Evolutionary conservation across 352 stramenopile species (phyloP).

Genomic region (Phytopythium montanum): DNA sequence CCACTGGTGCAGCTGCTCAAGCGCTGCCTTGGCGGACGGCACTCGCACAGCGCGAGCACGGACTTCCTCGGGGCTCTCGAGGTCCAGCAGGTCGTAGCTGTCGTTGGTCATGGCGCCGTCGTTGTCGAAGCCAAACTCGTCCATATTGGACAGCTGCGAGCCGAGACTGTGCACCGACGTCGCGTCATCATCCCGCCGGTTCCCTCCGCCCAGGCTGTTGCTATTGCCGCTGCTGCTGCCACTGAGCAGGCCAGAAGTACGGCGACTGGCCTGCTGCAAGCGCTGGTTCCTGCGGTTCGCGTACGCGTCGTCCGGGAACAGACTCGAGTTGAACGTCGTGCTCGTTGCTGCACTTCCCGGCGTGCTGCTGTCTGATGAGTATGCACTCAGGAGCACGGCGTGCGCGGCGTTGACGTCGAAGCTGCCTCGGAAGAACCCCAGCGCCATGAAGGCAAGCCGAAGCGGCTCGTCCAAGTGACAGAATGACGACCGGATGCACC

Average conservation of each 20-base stretch:
- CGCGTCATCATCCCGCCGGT: slow-evolving; percentile 39
- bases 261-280: slow-evolving; percentile 12
- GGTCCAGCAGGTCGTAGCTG: slow-evolving; percentile 71
- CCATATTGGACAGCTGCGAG: slow-evolving; percentile 61
- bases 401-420: slow-evolving; percentile 71
- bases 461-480: slow-evolving; percentile 67
- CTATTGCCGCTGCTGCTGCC: not conserved
- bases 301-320: slow-evolving; percentile 56
- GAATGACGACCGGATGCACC: slow-evolving; percentile 81
- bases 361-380: slow-evolving; percentile 13
- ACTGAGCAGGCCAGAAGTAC: not conserved
- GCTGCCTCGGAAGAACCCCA: slow-evolving; percentile 77
- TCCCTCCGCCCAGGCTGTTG: not conserved
- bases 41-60: slow-evolving; percentile 46
- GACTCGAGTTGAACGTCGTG: slow-evolving; percentile 19
- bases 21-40: slow-evolving; percentile 39
- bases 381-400: slow-evolving; percentile 60
- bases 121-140: slow-evolving; percentile 72
- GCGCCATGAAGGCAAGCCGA: slow-evolving; percentile 76
- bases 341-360: slow-evolving; percentile 1
- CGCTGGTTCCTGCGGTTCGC: slow-evolving; percentile 19
- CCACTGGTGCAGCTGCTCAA: slow-evolving; percentile 72
- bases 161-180: slow-evolving; percentile 57
- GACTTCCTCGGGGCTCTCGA: slow-evolving; percentile 66
- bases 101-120: slow-evolving; percentile 79